A percentile compares a stretch with the other conserved stretches of the same genome.
Evolutionary conservation across 2,329 filamentous ascomycete genomes (phyloP).

Genomic region (Lomentospora prolificans): DNA sequence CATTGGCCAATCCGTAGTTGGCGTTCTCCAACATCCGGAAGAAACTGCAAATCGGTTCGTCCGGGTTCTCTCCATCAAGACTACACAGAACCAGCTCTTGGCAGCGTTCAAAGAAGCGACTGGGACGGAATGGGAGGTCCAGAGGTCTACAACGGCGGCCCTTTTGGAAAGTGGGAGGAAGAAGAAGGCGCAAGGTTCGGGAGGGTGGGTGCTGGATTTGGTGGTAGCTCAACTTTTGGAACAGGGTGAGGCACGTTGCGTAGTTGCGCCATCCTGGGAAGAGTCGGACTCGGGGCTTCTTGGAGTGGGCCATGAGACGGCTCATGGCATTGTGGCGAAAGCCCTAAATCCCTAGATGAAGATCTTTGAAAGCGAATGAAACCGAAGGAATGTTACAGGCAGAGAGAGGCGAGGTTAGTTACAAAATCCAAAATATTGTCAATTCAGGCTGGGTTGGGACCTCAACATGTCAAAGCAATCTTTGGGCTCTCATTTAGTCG

Average conservation of each 20-base stretch:
- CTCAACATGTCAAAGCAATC: too few relatives aligned
- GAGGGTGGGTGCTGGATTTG: slow-evolving; percentile 4
- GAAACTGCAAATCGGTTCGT: slow-evolving; percentile 13
- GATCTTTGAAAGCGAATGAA: too few relatives aligned
- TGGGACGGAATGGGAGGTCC: slow-evolving; percentile 15
- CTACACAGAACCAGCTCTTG: slow-evolving; percentile 38
- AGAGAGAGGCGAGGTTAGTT: not conserved
- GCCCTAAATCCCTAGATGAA: not conserved
- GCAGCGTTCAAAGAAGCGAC: slow-evolving; percentile 7
- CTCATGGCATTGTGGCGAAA: not conserved
- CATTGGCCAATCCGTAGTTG: slow-evolving; percentile 12
- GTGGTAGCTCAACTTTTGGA: slow-evolving; percentile 3
- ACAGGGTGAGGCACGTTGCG: not conserved
- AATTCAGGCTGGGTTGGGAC: too few relatives aligned
- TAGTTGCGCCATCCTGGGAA: slow-evolving; percentile 1
- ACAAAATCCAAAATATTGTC: too few relatives aligned
- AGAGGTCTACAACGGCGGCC: slow-evolving; percentile 24
- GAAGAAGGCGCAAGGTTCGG: not conserved
- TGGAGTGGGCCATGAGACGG: not conserved
- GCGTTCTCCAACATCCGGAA: slow-evolving; percentile 9
- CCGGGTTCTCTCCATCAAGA: slow-evolving; percentile 30
- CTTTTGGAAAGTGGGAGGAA: slow-evolving; percentile 22
- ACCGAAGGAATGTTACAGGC: too few relatives aligned
- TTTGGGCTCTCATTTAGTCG: too few relatives aligned
- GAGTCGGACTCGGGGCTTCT: not conserved